A percentile compares a stretch with the other conserved stretches of the same genome.
Evolutionary conservation across 805 yeast species (phyloP).

Genomic region (Pichia scutulata): DNA sequence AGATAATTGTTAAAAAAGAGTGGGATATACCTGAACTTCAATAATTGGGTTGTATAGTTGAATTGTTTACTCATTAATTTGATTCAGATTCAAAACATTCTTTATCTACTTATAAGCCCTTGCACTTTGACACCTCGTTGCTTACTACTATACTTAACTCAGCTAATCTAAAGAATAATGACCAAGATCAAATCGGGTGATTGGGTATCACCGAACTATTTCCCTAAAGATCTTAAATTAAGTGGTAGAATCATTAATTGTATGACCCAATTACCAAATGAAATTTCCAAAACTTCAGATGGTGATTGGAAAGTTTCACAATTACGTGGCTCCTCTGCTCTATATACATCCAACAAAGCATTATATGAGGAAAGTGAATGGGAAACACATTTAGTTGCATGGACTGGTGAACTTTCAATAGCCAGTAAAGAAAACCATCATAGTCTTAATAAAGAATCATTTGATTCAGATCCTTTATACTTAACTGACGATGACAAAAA

Average conservation of each 20-base stretch:
- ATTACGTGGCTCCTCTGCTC: constrained; percentile 76
- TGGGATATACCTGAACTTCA: not conserved
- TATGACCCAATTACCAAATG: constrained; percentile 61
- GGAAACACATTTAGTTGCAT: constrained; percentile 84
- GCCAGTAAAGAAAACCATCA: not conserved
- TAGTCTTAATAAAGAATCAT: constrained; percentile 24
- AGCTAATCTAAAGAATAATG: not conserved
- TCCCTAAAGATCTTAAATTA: constrained; percentile 28
- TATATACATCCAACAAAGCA: constrained; percentile 66
- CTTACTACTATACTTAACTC: too few relatives aligned
- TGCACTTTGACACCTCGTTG: too few relatives aligned
- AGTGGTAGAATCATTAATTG: constrained; percentile 64
- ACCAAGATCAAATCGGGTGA: not conserved
- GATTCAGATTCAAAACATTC: too few relatives aligned
- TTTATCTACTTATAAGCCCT: too few relatives aligned
- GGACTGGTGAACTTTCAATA: constrained; percentile 83
- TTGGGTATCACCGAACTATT: constrained; percentile 15
- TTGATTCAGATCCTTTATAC: constrained; percentile 46
- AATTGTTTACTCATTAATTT: too few relatives aligned
- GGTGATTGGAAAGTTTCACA: constrained; percentile 53
- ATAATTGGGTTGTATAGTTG: not conserved
- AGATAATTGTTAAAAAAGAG: not conserved
- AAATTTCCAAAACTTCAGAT: constrained; percentile 37
- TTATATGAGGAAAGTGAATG: constrained; percentile 62
- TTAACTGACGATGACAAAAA: constrained; percentile 48